phyloP scores from a whole-genome alignment of 1,284 basidiomycete genomes.

The Meripilus lineatus region DNA sequence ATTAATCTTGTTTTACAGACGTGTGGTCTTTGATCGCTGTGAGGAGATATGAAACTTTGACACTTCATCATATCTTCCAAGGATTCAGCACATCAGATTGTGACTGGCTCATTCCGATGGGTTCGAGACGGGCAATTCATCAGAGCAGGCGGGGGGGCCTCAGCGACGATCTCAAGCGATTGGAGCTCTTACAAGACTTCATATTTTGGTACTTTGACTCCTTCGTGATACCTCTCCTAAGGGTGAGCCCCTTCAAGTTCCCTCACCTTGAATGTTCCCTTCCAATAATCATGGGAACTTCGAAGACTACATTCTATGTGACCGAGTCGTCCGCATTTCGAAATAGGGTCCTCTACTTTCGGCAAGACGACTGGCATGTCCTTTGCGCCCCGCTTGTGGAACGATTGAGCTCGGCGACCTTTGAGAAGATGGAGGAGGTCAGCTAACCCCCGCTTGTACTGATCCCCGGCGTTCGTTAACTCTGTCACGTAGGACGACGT shows the following conservation, averaged over 20 bases:
- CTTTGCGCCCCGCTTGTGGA: conserved; percentile 80
- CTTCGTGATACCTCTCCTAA: conserved; percentile 77
- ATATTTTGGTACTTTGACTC: conserved; percentile 92
- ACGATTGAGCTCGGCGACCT: conserved; percentile 63
- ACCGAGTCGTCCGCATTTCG: conserved; percentile 89
- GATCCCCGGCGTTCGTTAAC: not conserved
- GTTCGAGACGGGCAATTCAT: conserved; percentile 26
- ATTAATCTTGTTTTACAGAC: conserved; percentile 46
- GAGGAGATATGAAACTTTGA: conserved; percentile 78
- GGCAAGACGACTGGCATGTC: conserved; percentile 90
- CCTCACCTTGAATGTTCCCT: not conserved
- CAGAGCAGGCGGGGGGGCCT: conserved; percentile 49
- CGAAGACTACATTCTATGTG: conserved; percentile 87
- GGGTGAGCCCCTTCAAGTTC: conserved; percentile 55
- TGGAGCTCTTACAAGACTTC: conserved; percentile 80
- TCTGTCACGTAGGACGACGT: conserved; percentile 48
- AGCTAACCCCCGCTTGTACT: conserved; percentile 5
- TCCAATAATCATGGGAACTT: not conserved
- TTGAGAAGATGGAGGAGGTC: conserved; percentile 57
- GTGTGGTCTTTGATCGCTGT: conserved; percentile 68
- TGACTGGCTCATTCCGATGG: conserved; percentile 69
- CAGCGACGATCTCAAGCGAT: conserved; percentile 68
- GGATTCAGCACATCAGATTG: conserved; percentile 74
- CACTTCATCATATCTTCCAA: conserved; percentile 79
- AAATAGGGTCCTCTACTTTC: conserved; percentile 89